Evolutionary conservation across 345 rosid species (phyloP).

Genomic region (Lepidium aucheri): DNA sequence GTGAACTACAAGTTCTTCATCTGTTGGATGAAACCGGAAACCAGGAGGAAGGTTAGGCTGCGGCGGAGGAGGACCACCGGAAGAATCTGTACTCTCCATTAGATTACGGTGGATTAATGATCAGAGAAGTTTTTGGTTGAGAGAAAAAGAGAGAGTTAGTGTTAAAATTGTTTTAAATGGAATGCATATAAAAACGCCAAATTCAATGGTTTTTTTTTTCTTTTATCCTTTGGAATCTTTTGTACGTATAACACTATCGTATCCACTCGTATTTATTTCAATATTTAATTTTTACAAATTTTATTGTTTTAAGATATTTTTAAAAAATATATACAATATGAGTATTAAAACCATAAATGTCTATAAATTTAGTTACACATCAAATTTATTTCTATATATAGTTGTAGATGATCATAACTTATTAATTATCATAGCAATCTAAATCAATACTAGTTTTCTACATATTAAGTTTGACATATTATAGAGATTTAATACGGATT

Average conservation of each 20-base stretch:
- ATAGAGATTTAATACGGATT: neutral
- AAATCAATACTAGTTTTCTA: neutral
- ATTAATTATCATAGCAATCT: neutral
- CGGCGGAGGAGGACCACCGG: conserved; percentile 51
- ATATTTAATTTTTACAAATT: no score
- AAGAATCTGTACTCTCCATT: conserved; percentile 83
- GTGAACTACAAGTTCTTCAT: conserved; percentile 92
- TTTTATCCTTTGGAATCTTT: conserved; percentile 13
- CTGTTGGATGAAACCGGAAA: conserved; percentile 95
- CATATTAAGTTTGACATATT: neutral
- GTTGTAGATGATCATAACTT: neutral
- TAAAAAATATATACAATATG: neutral
- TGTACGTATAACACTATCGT: conserved; percentile 12
- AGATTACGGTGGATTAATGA: neutral
- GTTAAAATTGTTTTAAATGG: conserved; percentile 2
- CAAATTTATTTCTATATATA: neutral
- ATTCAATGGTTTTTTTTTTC: neutral
- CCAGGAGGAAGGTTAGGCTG: conserved; percentile 94
- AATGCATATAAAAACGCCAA: conserved; percentile 10
- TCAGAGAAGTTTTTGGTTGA: neutral
- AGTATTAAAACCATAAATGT: neutral
- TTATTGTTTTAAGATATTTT: neutral
- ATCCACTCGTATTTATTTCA: conserved; percentile 6
- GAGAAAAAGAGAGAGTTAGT: conserved; percentile 1
- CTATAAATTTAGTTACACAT: neutral